Conservation (phyloP, 176 grass and related monocot genomes). For the Eleusine indica region DNA sequence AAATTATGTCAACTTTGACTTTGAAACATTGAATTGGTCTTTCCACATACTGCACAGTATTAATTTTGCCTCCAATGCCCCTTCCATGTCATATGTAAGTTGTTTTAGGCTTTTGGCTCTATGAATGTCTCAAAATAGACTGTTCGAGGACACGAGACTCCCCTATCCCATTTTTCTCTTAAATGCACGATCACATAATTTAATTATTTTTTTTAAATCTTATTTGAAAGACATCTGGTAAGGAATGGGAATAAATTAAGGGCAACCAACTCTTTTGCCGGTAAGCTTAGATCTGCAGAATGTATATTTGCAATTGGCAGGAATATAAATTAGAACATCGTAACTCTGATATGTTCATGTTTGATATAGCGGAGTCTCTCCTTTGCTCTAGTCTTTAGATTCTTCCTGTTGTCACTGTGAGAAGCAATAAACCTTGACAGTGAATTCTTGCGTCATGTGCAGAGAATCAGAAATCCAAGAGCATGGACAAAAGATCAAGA, state of each 20-base stretch:
- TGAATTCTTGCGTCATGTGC: conserved; percentile 26
- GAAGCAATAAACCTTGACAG: conserved; percentile 12
- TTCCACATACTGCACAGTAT: no score
- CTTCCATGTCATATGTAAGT: neutral
- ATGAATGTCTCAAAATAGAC: neutral
- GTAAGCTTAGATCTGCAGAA: neutral
- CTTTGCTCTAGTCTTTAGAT: conserved; percentile 23
- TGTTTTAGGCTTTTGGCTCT: neutral
- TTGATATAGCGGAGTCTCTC: conserved; percentile 27
- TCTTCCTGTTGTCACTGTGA: neutral
- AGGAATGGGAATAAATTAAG: neutral
- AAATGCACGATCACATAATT: neutral
- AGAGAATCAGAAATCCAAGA: conserved; percentile 49
- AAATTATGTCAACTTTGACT: no score
- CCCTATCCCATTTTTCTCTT: neutral
- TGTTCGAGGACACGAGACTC: neutral
- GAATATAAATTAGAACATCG: conserved; percentile 33
- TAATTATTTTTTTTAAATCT: neutral
- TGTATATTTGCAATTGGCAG: neutral
- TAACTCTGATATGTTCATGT: neutral
- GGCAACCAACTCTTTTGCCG: neutral
- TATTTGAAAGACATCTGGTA: neutral
- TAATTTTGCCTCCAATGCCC: no score
- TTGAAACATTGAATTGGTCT: no score
- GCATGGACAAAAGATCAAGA: conserved; percentile 55